A percentile compares a stretch with the other conserved stretches of the same genome.
These are phyloP conservation scores for Yamadazyma sp. DNA, from an alignment of 1,139 yeast species.

Conservation along the genomic window DNA sequence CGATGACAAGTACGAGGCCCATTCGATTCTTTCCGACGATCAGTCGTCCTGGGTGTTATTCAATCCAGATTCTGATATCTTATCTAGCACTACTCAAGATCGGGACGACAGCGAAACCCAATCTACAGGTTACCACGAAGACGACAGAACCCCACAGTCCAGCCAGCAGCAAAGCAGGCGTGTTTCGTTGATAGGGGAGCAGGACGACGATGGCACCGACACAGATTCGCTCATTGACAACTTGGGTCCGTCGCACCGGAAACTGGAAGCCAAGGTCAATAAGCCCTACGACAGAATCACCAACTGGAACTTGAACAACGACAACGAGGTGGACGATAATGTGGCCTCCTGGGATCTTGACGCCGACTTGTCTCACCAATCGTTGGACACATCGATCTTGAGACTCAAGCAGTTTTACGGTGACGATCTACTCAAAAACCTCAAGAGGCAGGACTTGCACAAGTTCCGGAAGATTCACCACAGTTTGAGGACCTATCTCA, in stretches of 20 bases:
- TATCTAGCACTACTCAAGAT: conserved; percentile 38
- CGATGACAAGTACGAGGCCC: conserved; percentile 14
- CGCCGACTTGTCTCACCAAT: conserved; percentile 25
- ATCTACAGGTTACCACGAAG: conserved; percentile 5
- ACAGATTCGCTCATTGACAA: conserved; percentile 19
- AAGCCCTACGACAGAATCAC: conserved; percentile 15
- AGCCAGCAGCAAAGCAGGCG: conserved; percentile 11
- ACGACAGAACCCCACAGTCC: conserved; percentile 12
- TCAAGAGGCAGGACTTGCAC: conserved; percentile 26
- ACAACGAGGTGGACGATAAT: conserved; percentile 34
- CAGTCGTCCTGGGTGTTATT: conserved; percentile 47
- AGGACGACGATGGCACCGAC: conserved; percentile 22
- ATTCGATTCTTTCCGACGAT: conserved; percentile 23
- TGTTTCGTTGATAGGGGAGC: neutral
- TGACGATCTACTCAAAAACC: conserved; percentile 30
- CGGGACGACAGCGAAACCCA: conserved; percentile 9
- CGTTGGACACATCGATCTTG: conserved; percentile 15
- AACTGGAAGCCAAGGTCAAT: conserved; percentile 15
- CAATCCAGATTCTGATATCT: conserved; percentile 43
- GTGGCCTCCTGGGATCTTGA: conserved; percentile 49
- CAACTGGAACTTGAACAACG: conserved; percentile 17
- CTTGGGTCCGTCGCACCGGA: conserved; percentile 17
- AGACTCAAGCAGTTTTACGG: conserved; percentile 31
- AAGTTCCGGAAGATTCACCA: conserved; percentile 27
- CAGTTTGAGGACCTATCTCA: conserved; percentile 21